phyloP scores from a whole-genome alignment of 768 basidiomycete species.

The Pholiota microspora region DNA sequence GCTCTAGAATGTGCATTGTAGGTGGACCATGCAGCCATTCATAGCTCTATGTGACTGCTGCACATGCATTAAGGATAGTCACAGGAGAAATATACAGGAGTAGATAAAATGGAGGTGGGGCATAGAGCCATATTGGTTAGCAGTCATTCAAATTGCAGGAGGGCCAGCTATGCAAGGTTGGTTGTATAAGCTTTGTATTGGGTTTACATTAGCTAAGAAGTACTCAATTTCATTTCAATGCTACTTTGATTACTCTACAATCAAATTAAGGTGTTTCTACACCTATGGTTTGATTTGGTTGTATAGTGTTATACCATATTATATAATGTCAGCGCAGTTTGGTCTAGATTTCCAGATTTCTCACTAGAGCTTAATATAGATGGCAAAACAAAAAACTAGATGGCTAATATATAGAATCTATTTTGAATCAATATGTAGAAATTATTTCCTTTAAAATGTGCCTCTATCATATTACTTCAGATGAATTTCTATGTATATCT shows the following conservation, averaged over 20 bases:
- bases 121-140: not conserved
- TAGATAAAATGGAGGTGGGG: not conserved
- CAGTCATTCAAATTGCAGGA: not conserved
- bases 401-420: too few species aligned
- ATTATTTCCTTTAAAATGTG: too few species aligned
- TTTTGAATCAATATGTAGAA: too few species aligned
- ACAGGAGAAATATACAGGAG: not conserved
- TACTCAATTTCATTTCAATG: not conserved
- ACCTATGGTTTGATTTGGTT: not conserved
- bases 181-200: not conserved
- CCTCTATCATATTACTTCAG: too few species aligned
- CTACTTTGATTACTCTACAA: not conserved
- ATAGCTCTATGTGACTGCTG: not conserved
- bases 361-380: too few species aligned
- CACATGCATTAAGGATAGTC: not conserved
- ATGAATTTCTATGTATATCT: too few species aligned
- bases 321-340: not conserved
- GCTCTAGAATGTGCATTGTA: not conserved
- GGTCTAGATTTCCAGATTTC: not conserved
- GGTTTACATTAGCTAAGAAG: too few species aligned
- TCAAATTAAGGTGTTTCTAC: too few species aligned
- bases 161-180: not conserved
- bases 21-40: not conserved
- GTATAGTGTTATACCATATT: not conserved
- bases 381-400: too few species aligned